Percentiles rank a stretch among this genome's conserved stretches.
Evolutionary conservation across 306 rosid species (phyloP).

Genomic region (Sicyos edulis): DNA sequence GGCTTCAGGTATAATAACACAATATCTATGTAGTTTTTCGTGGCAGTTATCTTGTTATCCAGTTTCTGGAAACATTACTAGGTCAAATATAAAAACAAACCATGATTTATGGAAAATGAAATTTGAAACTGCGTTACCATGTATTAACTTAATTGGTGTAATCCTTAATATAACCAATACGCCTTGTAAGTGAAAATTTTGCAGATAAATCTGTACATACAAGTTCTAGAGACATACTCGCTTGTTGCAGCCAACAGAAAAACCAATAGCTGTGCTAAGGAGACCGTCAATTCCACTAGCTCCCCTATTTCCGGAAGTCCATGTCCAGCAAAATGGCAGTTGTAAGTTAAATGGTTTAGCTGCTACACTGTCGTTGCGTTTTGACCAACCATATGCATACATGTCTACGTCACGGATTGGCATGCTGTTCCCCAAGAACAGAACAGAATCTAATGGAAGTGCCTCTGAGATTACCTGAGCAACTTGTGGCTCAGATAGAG

Average conservation of each 20-base stretch:
- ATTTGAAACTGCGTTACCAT: background rate
- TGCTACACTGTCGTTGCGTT: slow-evolving; percentile 30
- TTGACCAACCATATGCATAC: slow-evolving; percentile 68
- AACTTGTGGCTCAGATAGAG: slow-evolving; percentile 83
- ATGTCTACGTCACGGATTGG: slow-evolving; percentile 84
- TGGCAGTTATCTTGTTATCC: background rate
- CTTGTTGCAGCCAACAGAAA: slow-evolving; percentile 82
- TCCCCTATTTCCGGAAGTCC: slow-evolving; percentile 85
- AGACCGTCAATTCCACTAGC: slow-evolving; percentile 97
- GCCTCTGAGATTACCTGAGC: slow-evolving; percentile 61
- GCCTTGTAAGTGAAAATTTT: background rate
- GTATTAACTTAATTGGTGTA: too few relatives aligned
- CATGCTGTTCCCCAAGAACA: slow-evolving; percentile 96
- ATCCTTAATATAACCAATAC: background rate
- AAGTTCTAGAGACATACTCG: slow-evolving; percentile 35
- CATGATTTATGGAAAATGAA: background rate
- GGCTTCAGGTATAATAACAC: background rate
- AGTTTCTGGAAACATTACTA: background rate
- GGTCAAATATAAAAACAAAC: background rate
- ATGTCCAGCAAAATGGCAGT: slow-evolving; percentile 50
- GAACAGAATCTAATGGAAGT: slow-evolving; percentile 61
- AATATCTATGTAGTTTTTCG: background rate
- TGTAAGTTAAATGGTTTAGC: slow-evolving; percentile 40
- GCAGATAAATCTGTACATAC: slow-evolving; percentile 14
- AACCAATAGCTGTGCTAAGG: slow-evolving; percentile 91